phyloP scores from a whole-genome alignment of 202 grass and related monocot genomes.

The Zizania palustris region DNA sequence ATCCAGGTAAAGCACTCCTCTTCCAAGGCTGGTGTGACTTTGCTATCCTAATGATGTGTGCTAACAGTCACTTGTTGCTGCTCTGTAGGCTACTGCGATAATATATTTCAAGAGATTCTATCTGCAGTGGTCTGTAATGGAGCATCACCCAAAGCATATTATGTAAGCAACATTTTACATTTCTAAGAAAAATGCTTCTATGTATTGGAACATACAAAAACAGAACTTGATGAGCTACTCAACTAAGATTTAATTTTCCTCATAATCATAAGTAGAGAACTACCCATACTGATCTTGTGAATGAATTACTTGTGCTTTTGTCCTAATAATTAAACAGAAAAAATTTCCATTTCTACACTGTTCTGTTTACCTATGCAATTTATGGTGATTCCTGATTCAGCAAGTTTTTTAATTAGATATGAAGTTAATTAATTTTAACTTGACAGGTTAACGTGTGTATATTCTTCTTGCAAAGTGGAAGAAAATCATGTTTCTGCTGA shows the following conservation, averaged over 20 bases:
- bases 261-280: not conserved
- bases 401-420: constrained; percentile 22
- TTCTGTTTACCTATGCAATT: constrained; percentile 11
- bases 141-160: constrained; percentile 97
- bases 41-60: constrained; percentile 2
- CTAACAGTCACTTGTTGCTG: constrained; percentile 25
- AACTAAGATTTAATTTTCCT: constrained; percentile 7
- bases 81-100: constrained; percentile 86
- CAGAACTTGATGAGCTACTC: not conserved
- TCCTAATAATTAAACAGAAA: constrained; percentile 9
- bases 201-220: constrained; percentile 23
- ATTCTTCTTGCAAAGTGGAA: constrained; percentile 97
- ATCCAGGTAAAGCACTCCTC: constrained; percentile 66
- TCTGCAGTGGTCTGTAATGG: constrained; percentile 94
- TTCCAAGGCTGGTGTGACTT: not conserved
- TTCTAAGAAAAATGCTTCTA: constrained; percentile 10
- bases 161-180: constrained; percentile 60
- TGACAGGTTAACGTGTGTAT: constrained; percentile 98
- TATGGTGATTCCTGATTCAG: constrained; percentile 33
- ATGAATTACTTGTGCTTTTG: not conserved
- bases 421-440: constrained; percentile 22
- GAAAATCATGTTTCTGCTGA: constrained; percentile 99
- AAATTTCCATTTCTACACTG: not conserved
- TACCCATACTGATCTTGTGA: constrained; percentile 1
- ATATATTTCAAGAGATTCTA: constrained; percentile 99